phyloP scores from a whole-genome alignment of 805 yeast genomes.

The Wickerhamomyces sydowiorum region DNA sequence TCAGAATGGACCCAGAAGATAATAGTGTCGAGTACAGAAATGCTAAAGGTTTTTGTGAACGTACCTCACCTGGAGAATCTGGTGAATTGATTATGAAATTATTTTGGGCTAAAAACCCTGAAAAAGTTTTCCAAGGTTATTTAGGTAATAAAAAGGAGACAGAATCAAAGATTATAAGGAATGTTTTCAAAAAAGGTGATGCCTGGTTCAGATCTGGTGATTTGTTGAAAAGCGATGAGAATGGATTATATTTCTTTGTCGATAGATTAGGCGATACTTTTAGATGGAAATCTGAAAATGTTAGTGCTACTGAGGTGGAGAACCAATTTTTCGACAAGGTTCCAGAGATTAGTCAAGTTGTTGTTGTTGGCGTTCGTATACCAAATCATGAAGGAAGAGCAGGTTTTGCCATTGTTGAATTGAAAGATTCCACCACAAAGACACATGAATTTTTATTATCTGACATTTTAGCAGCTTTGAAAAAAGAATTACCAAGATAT shows the following conservation, averaged over 20 bases:
- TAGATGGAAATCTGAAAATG: constrained; percentile 96
- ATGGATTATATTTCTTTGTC: constrained; percentile 73
- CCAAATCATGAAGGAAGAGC: constrained; percentile 93
- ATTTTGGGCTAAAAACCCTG: constrained; percentile 55
- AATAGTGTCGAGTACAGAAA: constrained; percentile 67
- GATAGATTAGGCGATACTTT: constrained; percentile 94
- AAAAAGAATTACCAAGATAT: constrained; percentile 61
- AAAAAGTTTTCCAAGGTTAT: constrained; percentile 83
- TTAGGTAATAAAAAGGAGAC: constrained; percentile 76
- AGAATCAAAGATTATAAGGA: constrained; percentile 61
- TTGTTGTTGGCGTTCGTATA: constrained; percentile 82
- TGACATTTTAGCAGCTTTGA: constrained; percentile 30
- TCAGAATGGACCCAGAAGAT: constrained; percentile 77
- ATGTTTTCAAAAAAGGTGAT: constrained; percentile 82
- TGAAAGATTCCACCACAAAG: constrained; percentile 26
- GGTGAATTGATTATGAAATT: constrained; percentile 86
- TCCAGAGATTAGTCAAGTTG: constrained; percentile 49
- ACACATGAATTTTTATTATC: constrained; percentile 29
- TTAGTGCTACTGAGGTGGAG: constrained; percentile 90
- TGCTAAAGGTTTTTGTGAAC: constrained; percentile 55
- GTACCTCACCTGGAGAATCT: constrained; percentile 56
- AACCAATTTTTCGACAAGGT: constrained; percentile 44
- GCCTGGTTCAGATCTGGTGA: constrained; percentile 92
- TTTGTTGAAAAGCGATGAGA: constrained; percentile 59
- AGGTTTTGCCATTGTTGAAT: constrained; percentile 77